Percentiles rank a stretch among this genome's conserved stretches.
Evolutionary conservation across 805 yeast genomes (phyloP).

Genomic region (Barnettozyma populi): DNA sequence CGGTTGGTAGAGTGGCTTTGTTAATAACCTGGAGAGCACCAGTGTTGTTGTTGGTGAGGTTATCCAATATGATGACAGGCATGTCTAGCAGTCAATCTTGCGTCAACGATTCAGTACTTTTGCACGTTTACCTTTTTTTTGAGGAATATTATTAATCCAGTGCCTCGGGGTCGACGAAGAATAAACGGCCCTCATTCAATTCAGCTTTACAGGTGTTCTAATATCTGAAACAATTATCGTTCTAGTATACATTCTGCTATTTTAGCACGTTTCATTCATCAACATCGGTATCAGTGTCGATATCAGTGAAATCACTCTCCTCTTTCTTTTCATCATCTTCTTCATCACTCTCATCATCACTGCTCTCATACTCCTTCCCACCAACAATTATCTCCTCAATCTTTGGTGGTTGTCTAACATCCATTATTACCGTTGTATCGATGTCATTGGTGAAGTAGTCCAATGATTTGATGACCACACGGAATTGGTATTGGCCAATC

Average conservation of each 20-base stretch:
- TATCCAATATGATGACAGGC: conserved; percentile 43
- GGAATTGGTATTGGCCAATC: conserved; percentile 60
- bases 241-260: not conserved
- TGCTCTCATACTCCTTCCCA: conserved; percentile 40
- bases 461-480: conserved; percentile 63
- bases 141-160: conserved; percentile 8
- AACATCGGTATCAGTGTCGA: conserved; percentile 59
- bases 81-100: conserved; percentile 12
- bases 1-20: conserved; percentile 43
- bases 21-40: conserved; percentile 56
- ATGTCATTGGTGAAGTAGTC: conserved; percentile 81
- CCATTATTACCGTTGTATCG: conserved; percentile 63
- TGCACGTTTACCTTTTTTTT: conserved; percentile 21
- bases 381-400: conserved; percentile 45
- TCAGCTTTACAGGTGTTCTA: too few relatives aligned
- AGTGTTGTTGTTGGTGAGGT: conserved; percentile 53
- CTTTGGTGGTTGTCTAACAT: conserved; percentile 56
- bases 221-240: not conserved
- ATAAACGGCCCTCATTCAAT: too few relatives aligned
- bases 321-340: conserved; percentile 40
- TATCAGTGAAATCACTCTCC: conserved; percentile 41
- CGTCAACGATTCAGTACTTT: not conserved
- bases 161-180: too few relatives aligned
- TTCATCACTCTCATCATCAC: conserved; percentile 39
- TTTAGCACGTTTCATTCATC: conserved; percentile 24